Evolutionary conservation across 139 green algal genomes (phyloP), one percentile per base, ranked within the genome.

Genomic region (Chlamydomonas incerta): DNA sequence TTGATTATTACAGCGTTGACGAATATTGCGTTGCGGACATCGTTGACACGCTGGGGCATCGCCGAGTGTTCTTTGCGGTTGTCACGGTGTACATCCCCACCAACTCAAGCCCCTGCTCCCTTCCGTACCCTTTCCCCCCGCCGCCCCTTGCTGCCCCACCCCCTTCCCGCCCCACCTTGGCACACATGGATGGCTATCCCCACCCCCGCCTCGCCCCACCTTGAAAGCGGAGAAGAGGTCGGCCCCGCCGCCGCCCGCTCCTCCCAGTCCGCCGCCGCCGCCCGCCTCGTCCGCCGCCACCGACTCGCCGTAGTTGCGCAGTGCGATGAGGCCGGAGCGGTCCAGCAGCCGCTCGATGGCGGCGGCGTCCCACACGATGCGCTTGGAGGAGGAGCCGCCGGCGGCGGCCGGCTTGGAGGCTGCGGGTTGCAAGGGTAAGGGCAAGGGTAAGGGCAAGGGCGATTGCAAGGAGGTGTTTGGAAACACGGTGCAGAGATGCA

Each of bases 331-430:
- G 50, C 86, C 85, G 3, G 72, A 74, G 17, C 92, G 69, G 83
- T 97, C 94, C 71, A 98, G 90, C 85, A 98, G 89, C 15, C 88
- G 76, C 1, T 95, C 90, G 24, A 98, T 85, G 14, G 94, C 94
- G 0, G 89, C 92, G 57, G 96, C 91, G 74, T 97, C 95, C 41
- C 93, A 98, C 66, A 96, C 90, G 63, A 98, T 98, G 55, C 82
- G 68, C 57, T 87, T 83, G 23, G 60, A 71, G 28, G 66, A 33
- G 47, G 76, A 41, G 66, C 26, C 50, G 14, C 63, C 66, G 34
- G 1, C 84, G 57, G 28, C 82, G 83, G 31, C 24, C 11, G 70
- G 70, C 63, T 37, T 70, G 63, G n/a, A 29, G 13, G 26, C n/a
- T 10, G n/a, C n/a, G 14, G 28, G 26, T 3, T 34, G n/a, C n/a